A percentile compares a stretch with the other conserved stretches of the same genome.
Conservation (phyloP, 257 asterid species). For the Petrea volubilis region DNA sequence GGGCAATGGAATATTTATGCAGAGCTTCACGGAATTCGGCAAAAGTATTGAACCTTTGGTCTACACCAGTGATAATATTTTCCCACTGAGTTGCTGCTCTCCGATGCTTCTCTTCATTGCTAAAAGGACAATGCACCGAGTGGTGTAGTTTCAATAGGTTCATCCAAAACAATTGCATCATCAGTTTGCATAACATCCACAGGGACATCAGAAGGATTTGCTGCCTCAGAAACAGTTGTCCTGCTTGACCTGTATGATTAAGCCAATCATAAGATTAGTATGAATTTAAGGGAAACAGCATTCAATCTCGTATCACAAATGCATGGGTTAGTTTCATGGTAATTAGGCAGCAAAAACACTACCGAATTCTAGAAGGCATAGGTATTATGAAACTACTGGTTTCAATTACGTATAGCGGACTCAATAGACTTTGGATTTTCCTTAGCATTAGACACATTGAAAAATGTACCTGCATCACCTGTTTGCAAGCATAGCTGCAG, state of each 20-base stretch:
- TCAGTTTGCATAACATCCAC: conserved; percentile 62
- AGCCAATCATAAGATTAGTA: conserved; percentile 4
- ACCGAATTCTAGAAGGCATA: conserved; percentile 14
- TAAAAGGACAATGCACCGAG: conserved; percentile 36
- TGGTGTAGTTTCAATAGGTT: conserved; percentile 53
- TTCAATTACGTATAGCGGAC: background rate
- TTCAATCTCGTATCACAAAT: background rate
- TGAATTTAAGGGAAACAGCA: background rate
- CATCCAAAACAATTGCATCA: conserved; percentile 58
- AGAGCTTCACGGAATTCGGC: conserved; percentile 96
- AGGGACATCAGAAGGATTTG: conserved; percentile 55
- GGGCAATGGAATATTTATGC: conserved; percentile 95
- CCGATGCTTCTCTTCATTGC: conserved; percentile 69
- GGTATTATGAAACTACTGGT: background rate
- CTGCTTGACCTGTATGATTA: conserved; percentile 73
- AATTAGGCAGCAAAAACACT: background rate
- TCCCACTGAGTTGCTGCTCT: conserved; percentile 96
- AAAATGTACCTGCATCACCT: background rate
- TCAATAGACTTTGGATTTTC: no score
- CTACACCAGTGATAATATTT: conserved; percentile 93
- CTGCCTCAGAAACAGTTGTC: conserved; percentile 73
- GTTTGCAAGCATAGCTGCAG: conserved; percentile 3
- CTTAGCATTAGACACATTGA: background rate
- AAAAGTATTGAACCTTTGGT: conserved; percentile 91
- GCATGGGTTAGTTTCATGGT: background rate